Percentiles rank a stretch among this genome's conserved stretches.
Conservation (phyloP, 75 land plant species). For the Pseudotsuga menziesii region DNA sequence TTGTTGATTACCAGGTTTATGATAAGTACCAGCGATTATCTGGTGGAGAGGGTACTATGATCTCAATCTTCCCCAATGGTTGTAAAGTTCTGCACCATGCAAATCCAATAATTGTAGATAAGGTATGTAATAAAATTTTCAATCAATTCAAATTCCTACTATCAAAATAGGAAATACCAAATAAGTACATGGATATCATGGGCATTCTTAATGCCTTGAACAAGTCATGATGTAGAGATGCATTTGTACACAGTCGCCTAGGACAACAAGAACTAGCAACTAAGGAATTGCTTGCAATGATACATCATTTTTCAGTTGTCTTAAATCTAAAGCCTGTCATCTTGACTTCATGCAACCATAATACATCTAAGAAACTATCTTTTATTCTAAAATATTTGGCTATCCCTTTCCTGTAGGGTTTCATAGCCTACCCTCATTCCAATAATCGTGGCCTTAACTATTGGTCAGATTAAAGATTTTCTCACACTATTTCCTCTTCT, state of each 20-base stretch:
- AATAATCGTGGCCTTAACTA: too few species aligned
- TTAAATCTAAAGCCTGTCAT: not conserved
- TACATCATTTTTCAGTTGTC: too few species aligned
- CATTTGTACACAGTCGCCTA: not conserved
- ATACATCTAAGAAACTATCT: not conserved
- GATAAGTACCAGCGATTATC: constrained; percentile 25
- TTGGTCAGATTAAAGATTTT: too few species aligned
- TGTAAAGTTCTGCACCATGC: constrained; percentile 29
- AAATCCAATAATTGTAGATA: constrained; percentile 20
- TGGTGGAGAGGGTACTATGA: constrained; percentile 50
- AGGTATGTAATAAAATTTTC: constrained; percentile 11
- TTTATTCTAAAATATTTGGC: too few species aligned
- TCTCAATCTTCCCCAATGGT: constrained; percentile 46
- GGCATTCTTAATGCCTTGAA: not conserved
- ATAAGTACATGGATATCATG: not conserved
- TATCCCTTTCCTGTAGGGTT: too few species aligned
- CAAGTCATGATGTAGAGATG: not conserved
- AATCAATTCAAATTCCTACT: not conserved
- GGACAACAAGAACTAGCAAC: not conserved
- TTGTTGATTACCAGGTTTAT: constrained; percentile 31
- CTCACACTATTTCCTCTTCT: too few species aligned
- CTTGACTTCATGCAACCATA: not conserved
- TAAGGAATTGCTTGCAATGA: too few species aligned
- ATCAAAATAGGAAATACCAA: not conserved
- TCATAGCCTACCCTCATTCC: too few species aligned